phyloP scores from a whole-genome alignment of 2,329 filamentous ascomycete genomes.

The Cytospora schulzeri region DNA sequence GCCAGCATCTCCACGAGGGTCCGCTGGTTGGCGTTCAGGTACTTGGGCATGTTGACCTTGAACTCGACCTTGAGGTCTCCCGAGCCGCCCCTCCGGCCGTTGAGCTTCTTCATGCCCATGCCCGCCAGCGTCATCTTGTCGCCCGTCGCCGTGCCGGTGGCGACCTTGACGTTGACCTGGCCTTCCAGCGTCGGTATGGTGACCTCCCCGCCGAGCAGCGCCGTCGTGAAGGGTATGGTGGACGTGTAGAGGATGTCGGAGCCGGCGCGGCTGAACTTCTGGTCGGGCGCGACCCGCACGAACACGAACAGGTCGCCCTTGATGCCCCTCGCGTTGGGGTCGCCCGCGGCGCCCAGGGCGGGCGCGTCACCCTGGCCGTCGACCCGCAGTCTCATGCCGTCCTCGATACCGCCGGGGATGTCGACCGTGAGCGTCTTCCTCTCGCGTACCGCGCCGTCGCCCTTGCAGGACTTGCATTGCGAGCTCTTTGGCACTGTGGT shows the following conservation, averaged over 20 bases:
- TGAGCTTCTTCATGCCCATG: slow-evolving; percentile 91
- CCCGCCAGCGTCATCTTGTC: slow-evolving; percentile 87
- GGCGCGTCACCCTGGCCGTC: slow-evolving; percentile 87
- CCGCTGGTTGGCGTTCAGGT: slow-evolving; percentile 85
- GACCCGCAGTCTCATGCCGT: slow-evolving; percentile 89
- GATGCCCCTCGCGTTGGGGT: slow-evolving; percentile 64
- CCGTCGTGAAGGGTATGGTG: slow-evolving; percentile 87
- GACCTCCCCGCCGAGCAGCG: slow-evolving; percentile 87
- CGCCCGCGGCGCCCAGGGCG: slow-evolving; percentile 68
- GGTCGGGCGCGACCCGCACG: slow-evolving; percentile 84
- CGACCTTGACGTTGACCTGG: slow-evolving; percentile 86
- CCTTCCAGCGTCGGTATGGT: slow-evolving; percentile 88
- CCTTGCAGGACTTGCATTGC: slow-evolving; percentile 78
- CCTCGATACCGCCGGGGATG: slow-evolving; percentile 93
- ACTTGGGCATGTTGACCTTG: slow-evolving; percentile 94
- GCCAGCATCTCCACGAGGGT: slow-evolving; percentile 94
- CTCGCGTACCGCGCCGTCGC: slow-evolving; percentile 82
- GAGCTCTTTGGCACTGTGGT: slow-evolving; percentile 74
- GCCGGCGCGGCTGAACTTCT: slow-evolving; percentile 84
- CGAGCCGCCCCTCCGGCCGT: slow-evolving; percentile 63
- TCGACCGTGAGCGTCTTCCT: slow-evolving; percentile 83
- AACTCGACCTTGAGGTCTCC: slow-evolving; percentile 94
- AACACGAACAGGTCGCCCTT: slow-evolving; percentile 90
- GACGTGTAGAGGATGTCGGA: slow-evolving; percentile 93
- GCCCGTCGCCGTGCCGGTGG: slow-evolving; percentile 87